A percentile compares a stretch with the other conserved stretches of the same genome.
These are phyloP conservation scores for Glutinoglossum americanum DNA, from an alignment of 495 filamentous ascomycete genomes.

Conservation along the genomic window DNA sequence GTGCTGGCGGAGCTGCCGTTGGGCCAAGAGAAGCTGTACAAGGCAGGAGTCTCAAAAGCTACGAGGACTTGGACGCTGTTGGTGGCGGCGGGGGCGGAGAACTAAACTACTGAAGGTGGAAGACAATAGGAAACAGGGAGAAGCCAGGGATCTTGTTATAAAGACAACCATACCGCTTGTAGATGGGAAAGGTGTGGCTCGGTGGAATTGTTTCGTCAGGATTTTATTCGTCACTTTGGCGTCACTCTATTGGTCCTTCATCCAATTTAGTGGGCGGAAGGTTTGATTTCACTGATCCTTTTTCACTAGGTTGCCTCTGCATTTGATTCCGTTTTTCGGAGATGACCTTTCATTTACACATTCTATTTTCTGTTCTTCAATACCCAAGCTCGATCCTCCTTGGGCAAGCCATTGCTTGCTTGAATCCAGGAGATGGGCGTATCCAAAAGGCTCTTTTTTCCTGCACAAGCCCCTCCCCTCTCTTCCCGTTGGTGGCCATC, in stretches of 20 bases:
- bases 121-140: no score
- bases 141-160: neutral
- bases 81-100: conserved; percentile 31
- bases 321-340: no score
- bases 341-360: no score
- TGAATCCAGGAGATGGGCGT: no score
- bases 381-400: neutral
- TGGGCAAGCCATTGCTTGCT: no score
- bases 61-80: conserved; percentile 84
- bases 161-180: neutral
- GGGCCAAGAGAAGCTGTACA: conserved; percentile 71
- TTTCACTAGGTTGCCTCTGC: no score
- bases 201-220: neutral
- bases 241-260: neutral
- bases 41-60: conserved; percentile 79
- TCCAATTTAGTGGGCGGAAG: no score
- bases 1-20: conserved; percentile 44
- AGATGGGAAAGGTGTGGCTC: neutral
- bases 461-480: no score
- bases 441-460: no score
- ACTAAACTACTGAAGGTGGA: conserved; percentile 37
- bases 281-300: no score
- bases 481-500: no score
- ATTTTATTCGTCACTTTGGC: neutral
- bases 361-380: neutral